Evolutionary conservation across 345 rosid species (phyloP).

Genomic region (Pistacia atlantica): DNA sequence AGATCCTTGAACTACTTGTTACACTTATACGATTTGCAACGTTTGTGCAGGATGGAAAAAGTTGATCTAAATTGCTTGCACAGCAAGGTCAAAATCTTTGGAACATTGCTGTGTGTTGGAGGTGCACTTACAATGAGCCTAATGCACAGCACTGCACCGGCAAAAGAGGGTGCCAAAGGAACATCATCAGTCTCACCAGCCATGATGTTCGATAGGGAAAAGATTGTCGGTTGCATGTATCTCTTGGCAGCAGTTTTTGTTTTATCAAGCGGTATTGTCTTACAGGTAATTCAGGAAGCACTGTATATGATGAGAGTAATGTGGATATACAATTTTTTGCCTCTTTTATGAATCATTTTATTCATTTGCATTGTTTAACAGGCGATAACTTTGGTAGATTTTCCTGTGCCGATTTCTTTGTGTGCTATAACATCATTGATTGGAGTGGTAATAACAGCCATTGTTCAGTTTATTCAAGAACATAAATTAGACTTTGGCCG

Average conservation of each 20-base stretch:
- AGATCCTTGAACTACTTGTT: background rate
- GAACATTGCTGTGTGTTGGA: conserved; percentile 73
- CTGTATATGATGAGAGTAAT: background rate
- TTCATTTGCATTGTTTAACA: conserved; percentile 18
- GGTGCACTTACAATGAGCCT: conserved; percentile 84
- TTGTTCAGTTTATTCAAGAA: conserved; percentile 46
- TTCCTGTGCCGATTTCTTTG: conserved; percentile 90
- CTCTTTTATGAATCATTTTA: background rate
- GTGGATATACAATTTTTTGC: background rate
- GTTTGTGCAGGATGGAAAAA: conserved; percentile 66
- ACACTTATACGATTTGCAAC: background rate
- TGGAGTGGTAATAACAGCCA: conserved; percentile 62
- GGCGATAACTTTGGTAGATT: conserved; percentile 70
- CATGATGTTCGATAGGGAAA: conserved; percentile 47
- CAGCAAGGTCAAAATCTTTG: conserved; percentile 79
- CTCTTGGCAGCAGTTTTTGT: conserved; percentile 73
- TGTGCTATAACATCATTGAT: conserved; percentile 72
- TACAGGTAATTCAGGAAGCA: conserved; percentile 53
- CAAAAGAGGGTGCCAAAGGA: conserved; percentile 8
- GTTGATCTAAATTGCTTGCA: conserved; percentile 63
- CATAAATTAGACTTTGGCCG: conserved; percentile 34
- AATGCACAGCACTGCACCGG: conserved; percentile 59
- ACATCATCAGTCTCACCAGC: conserved; percentile 1
- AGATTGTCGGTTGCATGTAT: conserved; percentile 71
- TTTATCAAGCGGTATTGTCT: conserved; percentile 62